Evolutionary conservation across 306 rosid genomes (phyloP).

Genomic region (Sophora flavescens): DNA sequence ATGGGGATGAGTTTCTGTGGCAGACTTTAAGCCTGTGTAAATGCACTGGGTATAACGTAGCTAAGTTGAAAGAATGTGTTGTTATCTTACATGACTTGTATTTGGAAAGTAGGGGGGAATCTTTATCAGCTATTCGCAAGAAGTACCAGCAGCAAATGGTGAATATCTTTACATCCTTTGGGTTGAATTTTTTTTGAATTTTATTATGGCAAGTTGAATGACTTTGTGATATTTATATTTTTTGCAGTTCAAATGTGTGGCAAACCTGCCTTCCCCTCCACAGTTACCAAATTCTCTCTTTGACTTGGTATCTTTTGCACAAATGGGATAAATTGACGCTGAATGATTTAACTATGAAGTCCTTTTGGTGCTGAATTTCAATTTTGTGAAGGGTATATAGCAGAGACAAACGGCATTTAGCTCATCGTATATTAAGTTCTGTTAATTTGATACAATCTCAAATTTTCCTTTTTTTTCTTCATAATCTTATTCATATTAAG

Average conservation of each 20-base stretch:
- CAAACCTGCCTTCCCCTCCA: slow-evolving; percentile 69
- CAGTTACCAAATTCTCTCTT: slow-evolving; percentile 63
- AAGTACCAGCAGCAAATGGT: slow-evolving; percentile 87
- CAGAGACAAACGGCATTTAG: not conserved
- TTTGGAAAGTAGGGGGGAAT: slow-evolving; percentile 68
- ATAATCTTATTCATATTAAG: no score
- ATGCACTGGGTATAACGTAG: slow-evolving; percentile 58
- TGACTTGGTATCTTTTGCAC: slow-evolving; percentile 15
- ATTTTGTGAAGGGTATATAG: not conserved
- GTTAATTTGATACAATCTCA: not conserved
- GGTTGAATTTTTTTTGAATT: not conserved
- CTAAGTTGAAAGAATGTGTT: slow-evolving; percentile 68
- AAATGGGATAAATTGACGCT: not conserved
- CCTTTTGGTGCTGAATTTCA: slow-evolving; percentile 7
- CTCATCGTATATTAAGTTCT: not conserved
- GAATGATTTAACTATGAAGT: not conserved
- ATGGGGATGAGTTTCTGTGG: slow-evolving; percentile 15
- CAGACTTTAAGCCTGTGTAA: slow-evolving; percentile 60
- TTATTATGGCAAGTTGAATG: not conserved
- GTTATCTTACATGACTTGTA: slow-evolving; percentile 68
- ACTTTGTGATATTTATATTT: not conserved
- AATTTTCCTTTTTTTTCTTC: not conserved
- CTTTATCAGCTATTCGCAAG: slow-evolving; percentile 61
- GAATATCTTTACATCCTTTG: not conserved
- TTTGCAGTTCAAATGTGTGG: slow-evolving; percentile 78